phyloP scores from a whole-genome alignment of 139 green algal genomes.

The Auxenochlorella pyrenoidosa region DNA sequence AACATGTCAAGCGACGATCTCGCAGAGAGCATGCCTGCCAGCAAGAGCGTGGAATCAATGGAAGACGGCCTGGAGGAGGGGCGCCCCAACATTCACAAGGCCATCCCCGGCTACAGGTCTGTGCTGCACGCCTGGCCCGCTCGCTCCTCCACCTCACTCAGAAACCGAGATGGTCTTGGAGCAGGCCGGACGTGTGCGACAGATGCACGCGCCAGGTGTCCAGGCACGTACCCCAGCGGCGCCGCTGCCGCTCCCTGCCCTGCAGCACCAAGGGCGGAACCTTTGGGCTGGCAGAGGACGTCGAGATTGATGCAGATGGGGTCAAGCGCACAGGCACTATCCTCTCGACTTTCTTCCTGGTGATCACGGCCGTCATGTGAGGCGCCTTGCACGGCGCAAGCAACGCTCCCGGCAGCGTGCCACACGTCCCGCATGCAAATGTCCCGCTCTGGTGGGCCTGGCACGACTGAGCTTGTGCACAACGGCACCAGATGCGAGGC shows the following conservation, averaged over 20 bases:
- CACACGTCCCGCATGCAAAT: too few species aligned
- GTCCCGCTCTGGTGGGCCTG: too few species aligned
- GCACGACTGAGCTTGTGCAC: too few species aligned
- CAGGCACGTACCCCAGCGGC: not conserved
- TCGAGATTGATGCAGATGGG: not conserved
- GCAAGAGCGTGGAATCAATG: too few species aligned
- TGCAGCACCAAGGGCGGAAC: not conserved
- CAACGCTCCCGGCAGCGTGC: too few species aligned
- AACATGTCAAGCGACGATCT: too few species aligned
- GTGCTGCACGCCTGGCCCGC: not conserved
- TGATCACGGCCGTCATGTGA: constrained; percentile 13
- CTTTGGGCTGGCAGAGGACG: too few species aligned
- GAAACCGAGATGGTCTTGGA: too few species aligned
- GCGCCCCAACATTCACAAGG: not conserved
- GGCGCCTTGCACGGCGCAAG: too few species aligned
- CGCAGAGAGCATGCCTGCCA: too few species aligned
- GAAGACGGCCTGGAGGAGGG: too few species aligned
- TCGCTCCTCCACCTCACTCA: too few species aligned
- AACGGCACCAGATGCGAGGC: not conserved
- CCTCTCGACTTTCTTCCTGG: not conserved
- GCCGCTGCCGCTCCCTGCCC: not conserved
- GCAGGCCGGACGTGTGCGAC: not conserved
- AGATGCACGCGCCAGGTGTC: not conserved
- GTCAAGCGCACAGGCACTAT: not conserved
- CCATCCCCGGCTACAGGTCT: not conserved